Conservation (phyloP, 2,329 filamentous ascomycete species). For the Trichophyton simii region DNA sequence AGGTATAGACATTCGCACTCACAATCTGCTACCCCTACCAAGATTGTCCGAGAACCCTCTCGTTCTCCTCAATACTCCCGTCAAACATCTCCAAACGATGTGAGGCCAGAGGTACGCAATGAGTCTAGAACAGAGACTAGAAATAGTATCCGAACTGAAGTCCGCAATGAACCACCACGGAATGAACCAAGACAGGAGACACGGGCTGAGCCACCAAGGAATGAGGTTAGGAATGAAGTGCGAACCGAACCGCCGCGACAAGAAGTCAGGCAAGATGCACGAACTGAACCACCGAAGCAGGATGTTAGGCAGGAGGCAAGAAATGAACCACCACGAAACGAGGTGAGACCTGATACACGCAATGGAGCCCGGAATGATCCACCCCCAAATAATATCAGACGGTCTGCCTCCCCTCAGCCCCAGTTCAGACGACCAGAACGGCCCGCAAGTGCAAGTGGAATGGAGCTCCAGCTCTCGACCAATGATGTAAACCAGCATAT, state of each 20-base stretch:
- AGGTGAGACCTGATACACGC: not conserved
- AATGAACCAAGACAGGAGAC: not conserved
- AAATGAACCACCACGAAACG: not conserved
- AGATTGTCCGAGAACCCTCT: constrained; percentile 24
- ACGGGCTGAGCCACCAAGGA: not conserved
- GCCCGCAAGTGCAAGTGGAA: constrained; percentile 40
- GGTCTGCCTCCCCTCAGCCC: constrained; percentile 42
- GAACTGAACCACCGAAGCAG: not conserved
- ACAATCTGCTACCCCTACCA: constrained; percentile 17
- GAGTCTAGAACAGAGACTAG: not conserved
- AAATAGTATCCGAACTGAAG: not conserved
- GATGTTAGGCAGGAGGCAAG: not conserved
- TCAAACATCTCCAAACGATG: constrained; percentile 26
- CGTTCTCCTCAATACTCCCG: constrained; percentile 35
- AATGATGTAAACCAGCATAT: constrained; percentile 46
- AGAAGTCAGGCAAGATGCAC: not conserved
- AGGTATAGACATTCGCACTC: constrained; percentile 26
- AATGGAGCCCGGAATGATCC: not conserved
- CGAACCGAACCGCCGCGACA: not conserved
- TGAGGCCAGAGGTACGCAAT: not conserved
- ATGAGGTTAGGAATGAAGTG: not conserved
- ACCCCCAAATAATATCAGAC: constrained; percentile 17
- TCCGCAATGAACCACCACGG: not conserved
- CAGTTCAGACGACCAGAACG: constrained; percentile 39
- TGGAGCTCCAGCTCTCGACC: constrained; percentile 56